phyloP scores from a whole-genome alignment of 495 filamentous ascomycete genomes.

The Trichoderma virens region DNA sequence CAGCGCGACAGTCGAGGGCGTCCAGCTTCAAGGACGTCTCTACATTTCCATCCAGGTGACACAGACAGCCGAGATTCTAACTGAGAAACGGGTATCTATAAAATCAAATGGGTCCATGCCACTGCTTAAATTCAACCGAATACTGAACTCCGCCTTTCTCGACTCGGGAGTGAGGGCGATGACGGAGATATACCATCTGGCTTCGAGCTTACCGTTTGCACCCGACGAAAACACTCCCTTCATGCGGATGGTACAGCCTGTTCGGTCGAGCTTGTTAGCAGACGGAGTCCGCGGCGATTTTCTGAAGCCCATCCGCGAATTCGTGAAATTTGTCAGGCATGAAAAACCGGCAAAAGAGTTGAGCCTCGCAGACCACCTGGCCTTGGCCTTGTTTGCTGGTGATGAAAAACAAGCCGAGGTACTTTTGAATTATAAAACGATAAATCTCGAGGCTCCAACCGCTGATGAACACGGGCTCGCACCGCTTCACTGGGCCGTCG shows the following conservation, averaged over 20 bases:
- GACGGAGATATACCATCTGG: background rate
- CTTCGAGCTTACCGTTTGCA: background rate
- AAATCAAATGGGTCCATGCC: background rate
- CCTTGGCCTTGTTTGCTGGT: background rate
- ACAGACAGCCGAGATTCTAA: background rate
- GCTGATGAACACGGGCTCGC: background rate
- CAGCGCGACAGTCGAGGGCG: background rate
- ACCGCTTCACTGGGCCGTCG: background rate
- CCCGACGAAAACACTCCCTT: background rate
- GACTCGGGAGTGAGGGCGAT: background rate
- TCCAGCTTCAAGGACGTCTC: background rate
- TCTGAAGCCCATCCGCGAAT: background rate
- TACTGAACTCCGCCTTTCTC: background rate
- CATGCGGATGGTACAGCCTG: background rate
- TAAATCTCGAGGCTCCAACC: background rate
- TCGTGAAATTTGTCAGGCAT: background rate
- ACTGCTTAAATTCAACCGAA: background rate
- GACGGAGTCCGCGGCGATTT: background rate
- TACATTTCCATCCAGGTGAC: background rate
- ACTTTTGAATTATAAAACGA: background rate
- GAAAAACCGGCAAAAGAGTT: background rate
- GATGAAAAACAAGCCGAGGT: background rate
- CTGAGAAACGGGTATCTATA: background rate
- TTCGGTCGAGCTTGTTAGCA: background rate
- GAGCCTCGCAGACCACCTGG: background rate